Conservation (phyloP, 164 flowering plant species). For the Dillenia suffruticosa region DNA sequence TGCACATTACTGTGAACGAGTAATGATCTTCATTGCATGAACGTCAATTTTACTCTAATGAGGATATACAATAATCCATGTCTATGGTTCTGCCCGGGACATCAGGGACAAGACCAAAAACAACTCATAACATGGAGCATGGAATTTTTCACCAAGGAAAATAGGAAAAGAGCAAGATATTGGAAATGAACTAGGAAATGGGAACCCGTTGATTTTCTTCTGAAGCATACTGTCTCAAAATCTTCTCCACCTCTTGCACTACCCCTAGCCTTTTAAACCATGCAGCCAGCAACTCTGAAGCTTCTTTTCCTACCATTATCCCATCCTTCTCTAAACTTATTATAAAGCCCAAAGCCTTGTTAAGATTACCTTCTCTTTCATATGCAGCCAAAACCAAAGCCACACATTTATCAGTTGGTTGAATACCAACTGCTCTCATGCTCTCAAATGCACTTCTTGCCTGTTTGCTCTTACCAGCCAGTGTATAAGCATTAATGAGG, state of each 20-base stretch:
- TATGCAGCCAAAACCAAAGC: slow-evolving; percentile 60
- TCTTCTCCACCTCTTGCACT: slow-evolving; percentile 62
- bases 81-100: too few species aligned
- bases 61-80: too few species aligned
- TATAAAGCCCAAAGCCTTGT: slow-evolving; percentile 58
- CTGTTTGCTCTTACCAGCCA: slow-evolving; percentile 48
- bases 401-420: slow-evolving; percentile 73
- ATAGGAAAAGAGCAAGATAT: too few species aligned
- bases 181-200: too few species aligned
- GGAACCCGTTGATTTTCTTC: slow-evolving; percentile 1
- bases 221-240: slow-evolving; percentile 49
- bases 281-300: slow-evolving; percentile 50
- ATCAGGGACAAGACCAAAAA: too few species aligned
- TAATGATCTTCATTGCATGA: too few species aligned
- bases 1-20: too few species aligned
- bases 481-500: slow-evolving; percentile 73
- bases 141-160: too few species aligned
- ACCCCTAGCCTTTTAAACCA: slow-evolving; percentile 79
- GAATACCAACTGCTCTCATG: slow-evolving; percentile 57
- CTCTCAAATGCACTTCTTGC: slow-evolving; percentile 69
- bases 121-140: too few species aligned
- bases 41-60: too few species aligned
- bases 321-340: slow-evolving; percentile 63
- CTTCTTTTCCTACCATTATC: slow-evolving; percentile 55
- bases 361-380: slow-evolving; percentile 60